Evolutionary conservation across 2,329 filamentous ascomycete genomes (phyloP), one percentile per base, ranked within the genome.

Genomic region (Aureobasidium vineae): DNA sequence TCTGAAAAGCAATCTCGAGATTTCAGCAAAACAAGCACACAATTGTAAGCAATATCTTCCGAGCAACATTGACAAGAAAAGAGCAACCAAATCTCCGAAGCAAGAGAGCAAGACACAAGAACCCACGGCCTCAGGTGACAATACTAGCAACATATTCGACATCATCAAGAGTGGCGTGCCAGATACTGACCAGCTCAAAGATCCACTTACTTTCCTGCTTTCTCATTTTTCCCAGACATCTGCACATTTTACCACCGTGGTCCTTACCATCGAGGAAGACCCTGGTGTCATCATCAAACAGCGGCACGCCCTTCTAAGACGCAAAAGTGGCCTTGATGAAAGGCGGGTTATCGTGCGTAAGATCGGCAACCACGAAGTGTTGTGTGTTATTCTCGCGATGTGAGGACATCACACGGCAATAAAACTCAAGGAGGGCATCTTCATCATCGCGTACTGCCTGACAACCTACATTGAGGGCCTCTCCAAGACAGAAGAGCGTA

Each of bases 401-500:
- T 0, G 88, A 89, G 61, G 80, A 81, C 1, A 79, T 78, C 1
- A 90, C 84, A 31, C 85, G 81, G 3, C 86, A 86, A 71, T 87
- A 91, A 0, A 90, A 75, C 72, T 90, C 88, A 67, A 90, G 82
- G 0, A 83, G 64, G 7, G 81, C 73, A 4, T 79, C 79, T 61
- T 83, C 81, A 50, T 83, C 80, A 19, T 78, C 78, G 54, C 86
- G 77, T 2, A 76, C 75, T 15, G 79, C 79, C 61, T 79, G 78
- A 60, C 74, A 76, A 41, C 82, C 82, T 54, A 79, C 79, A 57
- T 81, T 83, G 56, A 85, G 73, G 66, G 88, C 82, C 71, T 90
- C 86, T 3, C 84, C 84, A 28, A 89, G 79, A 31, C 86, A 82
- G 70, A 90, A 90, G 72, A 87, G 90, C 0, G 84, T 86, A 13